Conservation (phyloP, 176 grass and related monocot genomes). For the Rhynchospora tenuis region DNA sequence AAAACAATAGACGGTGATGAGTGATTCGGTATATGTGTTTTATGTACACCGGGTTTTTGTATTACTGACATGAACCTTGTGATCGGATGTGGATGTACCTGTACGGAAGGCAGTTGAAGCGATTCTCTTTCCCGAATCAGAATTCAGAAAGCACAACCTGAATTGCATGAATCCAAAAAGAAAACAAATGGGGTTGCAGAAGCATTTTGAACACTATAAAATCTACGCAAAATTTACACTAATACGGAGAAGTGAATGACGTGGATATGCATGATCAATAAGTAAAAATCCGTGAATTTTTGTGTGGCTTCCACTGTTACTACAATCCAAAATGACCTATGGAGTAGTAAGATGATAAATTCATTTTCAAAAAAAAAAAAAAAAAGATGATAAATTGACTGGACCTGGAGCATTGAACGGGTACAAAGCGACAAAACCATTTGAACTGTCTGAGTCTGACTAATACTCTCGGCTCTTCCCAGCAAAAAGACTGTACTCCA, state of each 20-base stretch:
- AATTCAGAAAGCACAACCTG: background rate
- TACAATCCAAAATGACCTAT: background rate
- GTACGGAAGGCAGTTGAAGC: background rate
- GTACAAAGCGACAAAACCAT: background rate
- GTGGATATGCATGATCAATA: background rate
- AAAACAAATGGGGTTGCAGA: background rate
- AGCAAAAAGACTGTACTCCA: background rate
- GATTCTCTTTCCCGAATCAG: no score
- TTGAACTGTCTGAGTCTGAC: background rate
- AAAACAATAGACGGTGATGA: background rate
- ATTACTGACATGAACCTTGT: background rate
- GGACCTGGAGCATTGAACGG: background rate
- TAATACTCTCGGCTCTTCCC: background rate
- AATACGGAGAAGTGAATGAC: background rate
- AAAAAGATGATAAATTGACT: background rate
- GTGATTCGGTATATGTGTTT: background rate
- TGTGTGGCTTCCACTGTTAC: background rate
- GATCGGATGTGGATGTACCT: background rate
- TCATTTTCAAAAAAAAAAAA: no score
- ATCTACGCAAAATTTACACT: background rate
- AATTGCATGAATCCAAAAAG: background rate
- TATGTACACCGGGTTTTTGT: background rate
- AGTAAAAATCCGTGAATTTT: background rate
- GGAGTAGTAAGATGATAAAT: background rate
- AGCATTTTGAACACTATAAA: background rate